A percentile compares a stretch with the other conserved stretches of the same genome.
These are phyloP conservation scores for Chaetomium sp. DNA, from an alignment of 2,329 filamentous ascomycete species.

Conservation along the genomic window DNA sequence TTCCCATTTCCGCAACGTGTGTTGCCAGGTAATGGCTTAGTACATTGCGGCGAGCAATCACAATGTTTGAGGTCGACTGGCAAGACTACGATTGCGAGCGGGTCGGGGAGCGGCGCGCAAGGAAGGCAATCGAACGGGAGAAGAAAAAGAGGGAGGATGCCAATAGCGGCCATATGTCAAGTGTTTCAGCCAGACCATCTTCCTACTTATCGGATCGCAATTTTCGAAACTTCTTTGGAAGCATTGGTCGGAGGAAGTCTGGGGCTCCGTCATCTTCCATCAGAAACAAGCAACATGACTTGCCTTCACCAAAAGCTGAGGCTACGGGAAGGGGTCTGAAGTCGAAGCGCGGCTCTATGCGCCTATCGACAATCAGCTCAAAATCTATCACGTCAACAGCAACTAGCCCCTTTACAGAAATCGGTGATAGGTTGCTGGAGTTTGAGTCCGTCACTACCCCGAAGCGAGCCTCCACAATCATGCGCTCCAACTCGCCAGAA, in stretches of 20 bases:
- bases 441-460: neutral
- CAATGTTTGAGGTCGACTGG: conserved; percentile 56
- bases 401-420: neutral
- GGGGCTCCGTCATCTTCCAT: conserved; percentile 10
- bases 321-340: neutral
- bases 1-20: neutral
- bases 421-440: neutral
- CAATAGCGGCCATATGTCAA: conserved; percentile 31
- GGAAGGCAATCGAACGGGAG: conserved; percentile 39
- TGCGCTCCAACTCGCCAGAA: conserved; percentile 1
- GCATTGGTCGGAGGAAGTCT: conserved; percentile 33
- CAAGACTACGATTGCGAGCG: conserved; percentile 48
- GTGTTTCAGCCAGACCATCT: conserved; percentile 37
- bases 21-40: neutral
- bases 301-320: neutral
- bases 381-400: neutral
- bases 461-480: neutral
- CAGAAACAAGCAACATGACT: conserved; percentile 12
- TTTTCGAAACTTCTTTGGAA: conserved; percentile 39
- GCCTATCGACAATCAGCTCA: neutral
- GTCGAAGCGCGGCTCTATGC: conserved; percentile 2
- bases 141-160: conserved; percentile 26
- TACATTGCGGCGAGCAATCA: conserved; percentile 7
- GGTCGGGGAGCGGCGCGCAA: conserved; percentile 45
- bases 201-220: conserved; percentile 35